Evolutionary conservation across 441 rosid genomes (phyloP).

Genomic region (Dalechampia spathulata): DNA sequence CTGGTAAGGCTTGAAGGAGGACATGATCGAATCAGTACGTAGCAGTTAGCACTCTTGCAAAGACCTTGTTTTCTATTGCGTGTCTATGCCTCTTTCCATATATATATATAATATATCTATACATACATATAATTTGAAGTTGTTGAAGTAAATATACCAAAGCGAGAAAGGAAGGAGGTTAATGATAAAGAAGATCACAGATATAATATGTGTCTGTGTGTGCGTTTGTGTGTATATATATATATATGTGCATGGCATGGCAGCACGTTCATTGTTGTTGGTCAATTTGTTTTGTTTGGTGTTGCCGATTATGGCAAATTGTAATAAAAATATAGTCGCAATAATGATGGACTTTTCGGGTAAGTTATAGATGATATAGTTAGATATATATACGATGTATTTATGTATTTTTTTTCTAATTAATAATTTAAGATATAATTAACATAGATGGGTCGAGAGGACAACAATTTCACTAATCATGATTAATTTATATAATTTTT

Average conservation of each 20-base stretch:
- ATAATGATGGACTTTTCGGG: background rate
- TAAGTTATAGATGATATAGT: background rate
- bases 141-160: no score
- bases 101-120: no score
- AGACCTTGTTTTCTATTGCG: no score
- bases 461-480: no score
- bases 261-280: conserved; percentile 2
- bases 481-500: no score
- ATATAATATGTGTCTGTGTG: background rate
- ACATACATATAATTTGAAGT: background rate
- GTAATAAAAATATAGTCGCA: background rate
- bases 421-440: no score
- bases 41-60: conserved; percentile 30
- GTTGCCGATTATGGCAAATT: background rate
- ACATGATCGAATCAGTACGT: no score
- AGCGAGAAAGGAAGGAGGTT: background rate
- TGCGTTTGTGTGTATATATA: background rate
- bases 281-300: background rate
- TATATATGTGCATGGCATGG: conserved; percentile 12
- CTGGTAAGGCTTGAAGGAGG: background rate
- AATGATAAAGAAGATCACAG: background rate
- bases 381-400: no score
- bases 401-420: no score
- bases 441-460: no score
- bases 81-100: no score